A percentile compares a stretch with the other conserved stretches of the same genome.
Conservation (phyloP, 2,329 filamentous ascomycete species). For the Geosmithia morbida region DNA sequence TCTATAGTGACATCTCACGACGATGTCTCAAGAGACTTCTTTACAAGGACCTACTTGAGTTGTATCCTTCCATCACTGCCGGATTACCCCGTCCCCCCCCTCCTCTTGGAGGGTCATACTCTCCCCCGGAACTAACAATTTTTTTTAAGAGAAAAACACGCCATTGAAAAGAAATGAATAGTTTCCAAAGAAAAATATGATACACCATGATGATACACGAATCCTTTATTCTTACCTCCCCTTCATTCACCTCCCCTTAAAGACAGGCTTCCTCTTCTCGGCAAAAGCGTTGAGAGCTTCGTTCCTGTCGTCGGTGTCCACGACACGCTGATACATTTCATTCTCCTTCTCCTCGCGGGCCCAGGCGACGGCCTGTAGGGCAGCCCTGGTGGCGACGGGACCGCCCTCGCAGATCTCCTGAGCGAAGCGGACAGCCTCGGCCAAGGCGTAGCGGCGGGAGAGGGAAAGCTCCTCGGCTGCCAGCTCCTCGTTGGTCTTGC, state of each 20-base stretch:
- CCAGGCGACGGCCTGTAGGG: conserved; percentile 62
- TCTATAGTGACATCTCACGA: too few species aligned
- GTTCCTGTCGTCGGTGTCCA: conserved; percentile 71
- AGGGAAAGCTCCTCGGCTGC: conserved; percentile 29
- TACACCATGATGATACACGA: too few species aligned
- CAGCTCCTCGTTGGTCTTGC: not conserved
- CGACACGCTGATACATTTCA: conserved; percentile 69
- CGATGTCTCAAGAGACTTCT: too few species aligned
- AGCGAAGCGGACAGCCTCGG: conserved; percentile 66
- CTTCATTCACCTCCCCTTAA: conserved; percentile 38
- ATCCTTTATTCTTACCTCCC: too few species aligned
- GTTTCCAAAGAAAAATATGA: too few species aligned
- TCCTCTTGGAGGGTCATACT: too few species aligned
- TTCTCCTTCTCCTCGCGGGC: conserved; percentile 69
- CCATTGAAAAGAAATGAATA: too few species aligned
- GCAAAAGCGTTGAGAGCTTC: conserved; percentile 79
- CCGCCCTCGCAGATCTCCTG: conserved; percentile 81
- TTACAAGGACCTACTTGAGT: too few species aligned
- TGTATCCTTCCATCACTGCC: too few species aligned
- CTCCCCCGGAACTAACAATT: too few species aligned
- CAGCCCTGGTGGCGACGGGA: conserved; percentile 68
- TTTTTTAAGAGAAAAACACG: too few species aligned
- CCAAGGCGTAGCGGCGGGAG: conserved; percentile 54
- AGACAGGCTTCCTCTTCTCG: conserved; percentile 46
- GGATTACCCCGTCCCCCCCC: too few species aligned